These are phyloP conservation scores for Podospora sp. DNA, from an alignment of 495 filamentous ascomycete genomes.

Conservation along the genomic window DNA sequence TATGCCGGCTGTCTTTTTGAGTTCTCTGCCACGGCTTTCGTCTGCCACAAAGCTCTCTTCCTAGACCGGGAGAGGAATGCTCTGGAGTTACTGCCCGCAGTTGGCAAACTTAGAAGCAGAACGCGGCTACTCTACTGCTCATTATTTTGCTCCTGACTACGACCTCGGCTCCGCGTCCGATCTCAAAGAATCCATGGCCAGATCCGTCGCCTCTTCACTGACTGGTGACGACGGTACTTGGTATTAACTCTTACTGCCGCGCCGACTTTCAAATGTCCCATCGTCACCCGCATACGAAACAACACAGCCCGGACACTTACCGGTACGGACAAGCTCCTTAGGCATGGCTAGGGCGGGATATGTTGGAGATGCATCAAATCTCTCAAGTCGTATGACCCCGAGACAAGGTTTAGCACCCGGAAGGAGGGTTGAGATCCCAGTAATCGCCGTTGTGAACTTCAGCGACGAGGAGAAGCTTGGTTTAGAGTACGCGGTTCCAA, in stretches of 20 bases:
- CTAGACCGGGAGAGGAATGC: slow-evolving; percentile 36
- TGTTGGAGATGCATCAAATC: slow-evolving; percentile 32
- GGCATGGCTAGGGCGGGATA: slow-evolving; percentile 34
- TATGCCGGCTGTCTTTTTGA: too few relatives aligned
- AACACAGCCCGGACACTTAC: slow-evolving; percentile 33
- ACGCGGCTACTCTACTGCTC: slow-evolving; percentile 38
- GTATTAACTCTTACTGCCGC: slow-evolving; percentile 34
- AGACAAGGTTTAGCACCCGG: slow-evolving; percentile 34
- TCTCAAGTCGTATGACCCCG: slow-evolving; percentile 29
- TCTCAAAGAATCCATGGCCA: slow-evolving; percentile 31
- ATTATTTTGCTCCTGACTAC: slow-evolving; percentile 36
- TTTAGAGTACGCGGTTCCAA: slow-evolving; percentile 27
- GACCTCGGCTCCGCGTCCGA: slow-evolving; percentile 33
- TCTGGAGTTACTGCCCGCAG: slow-evolving; percentile 36
- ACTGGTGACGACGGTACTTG: slow-evolving; percentile 40
- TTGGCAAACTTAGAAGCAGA: slow-evolving; percentile 32
- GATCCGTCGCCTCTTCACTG: slow-evolving; percentile 33
- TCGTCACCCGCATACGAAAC: slow-evolving; percentile 24
- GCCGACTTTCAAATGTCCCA: slow-evolving; percentile 34
- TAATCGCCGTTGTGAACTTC: slow-evolving; percentile 38
- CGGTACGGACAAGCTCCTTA: slow-evolving; percentile 25
- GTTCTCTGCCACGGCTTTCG: slow-evolving; percentile 24
- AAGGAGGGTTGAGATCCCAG: slow-evolving; percentile 27
- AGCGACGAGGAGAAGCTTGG: slow-evolving; percentile 36
- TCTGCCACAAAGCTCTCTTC: slow-evolving; percentile 31